Percentiles rank a stretch among this genome's conserved stretches.
Evolutionary conservation across 2,329 filamentous ascomycete species (phyloP).

Genomic region (Catunica adiposa): DNA sequence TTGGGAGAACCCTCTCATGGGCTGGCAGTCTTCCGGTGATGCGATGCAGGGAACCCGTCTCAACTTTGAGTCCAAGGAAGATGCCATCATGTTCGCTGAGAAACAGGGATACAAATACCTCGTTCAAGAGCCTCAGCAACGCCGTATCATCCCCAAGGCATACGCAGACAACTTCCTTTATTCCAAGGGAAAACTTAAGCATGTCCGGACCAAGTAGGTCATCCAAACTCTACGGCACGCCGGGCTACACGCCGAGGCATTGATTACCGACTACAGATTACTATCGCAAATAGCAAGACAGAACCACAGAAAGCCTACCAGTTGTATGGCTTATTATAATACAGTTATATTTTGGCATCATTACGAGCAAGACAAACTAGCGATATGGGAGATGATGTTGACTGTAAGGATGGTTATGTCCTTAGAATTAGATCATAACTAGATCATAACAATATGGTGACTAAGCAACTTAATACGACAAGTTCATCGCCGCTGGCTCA

Average conservation of each 20-base stretch:
- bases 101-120: conserved; percentile 99
- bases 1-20: conserved; percentile 98
- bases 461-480: too few species aligned
- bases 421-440: too few species aligned
- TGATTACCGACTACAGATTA: neutral
- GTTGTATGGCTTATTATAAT: neutral
- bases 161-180: conserved; percentile 96
- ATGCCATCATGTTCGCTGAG: conserved; percentile 86
- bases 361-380: neutral
- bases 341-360: neutral
- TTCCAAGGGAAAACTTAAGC: conserved; percentile 71
- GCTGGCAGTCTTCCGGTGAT: conserved; percentile 93
- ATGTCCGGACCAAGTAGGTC: conserved; percentile 60
- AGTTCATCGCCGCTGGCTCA: too few species aligned
- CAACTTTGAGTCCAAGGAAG: conserved; percentile 83
- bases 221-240: neutral
- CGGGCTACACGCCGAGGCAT: neutral
- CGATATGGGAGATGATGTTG: neutral
- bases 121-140: conserved; percentile 86
- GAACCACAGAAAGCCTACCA: neutral
- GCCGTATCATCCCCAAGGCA: conserved; percentile 74
- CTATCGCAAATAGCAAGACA: neutral
- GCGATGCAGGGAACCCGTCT: conserved; percentile 87
- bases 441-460: neutral
- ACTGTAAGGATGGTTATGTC: neutral